A percentile compares a stretch with the other conserved stretches of the same genome.
These are phyloP conservation scores for Lentinula edodes DNA, from an alignment of 768 basidiomycete genomes.

Conservation along the genomic window DNA sequence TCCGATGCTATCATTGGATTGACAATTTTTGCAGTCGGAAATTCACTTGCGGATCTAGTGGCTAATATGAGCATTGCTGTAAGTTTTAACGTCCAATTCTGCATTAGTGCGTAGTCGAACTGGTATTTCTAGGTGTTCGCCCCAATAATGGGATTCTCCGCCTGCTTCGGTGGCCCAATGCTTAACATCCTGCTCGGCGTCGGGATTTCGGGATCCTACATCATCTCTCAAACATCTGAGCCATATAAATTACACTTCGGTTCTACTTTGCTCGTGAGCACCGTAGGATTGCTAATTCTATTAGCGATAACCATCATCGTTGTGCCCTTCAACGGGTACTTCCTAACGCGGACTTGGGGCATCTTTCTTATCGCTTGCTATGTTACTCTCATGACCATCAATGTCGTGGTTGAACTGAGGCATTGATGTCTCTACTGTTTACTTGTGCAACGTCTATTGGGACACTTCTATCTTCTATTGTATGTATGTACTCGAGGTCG, in stretches of 20 bases:
- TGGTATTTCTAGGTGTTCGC: conserved; percentile 59
- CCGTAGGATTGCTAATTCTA: conserved; percentile 73
- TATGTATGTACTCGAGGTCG: too few species aligned
- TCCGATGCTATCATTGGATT: conserved; percentile 97
- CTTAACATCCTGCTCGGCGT: conserved; percentile 88
- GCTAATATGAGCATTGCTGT: conserved; percentile 95
- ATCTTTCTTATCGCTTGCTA: conserved; percentile 73
- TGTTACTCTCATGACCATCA: conserved; percentile 67
- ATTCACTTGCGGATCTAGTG: conserved; percentile 93
- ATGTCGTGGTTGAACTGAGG: conserved; percentile 73
- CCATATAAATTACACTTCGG: conserved; percentile 78
- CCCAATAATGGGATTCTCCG: conserved; percentile 92
- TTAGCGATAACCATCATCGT: conserved; percentile 72
- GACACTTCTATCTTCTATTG: neutral
- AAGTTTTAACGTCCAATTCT: conserved; percentile 18
- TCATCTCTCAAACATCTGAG: conserved; percentile 57
- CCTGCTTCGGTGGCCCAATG: conserved; percentile 93
- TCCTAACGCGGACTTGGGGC: conserved; percentile 79
- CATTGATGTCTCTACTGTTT: conserved; percentile 4
- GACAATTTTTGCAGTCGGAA: conserved; percentile 95
- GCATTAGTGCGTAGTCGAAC: neutral
- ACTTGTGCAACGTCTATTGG: neutral
- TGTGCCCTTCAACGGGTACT: conserved; percentile 82
- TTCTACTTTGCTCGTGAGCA: conserved; percentile 78
- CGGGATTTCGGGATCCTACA: conserved; percentile 86